Conservation (phyloP, 805 yeast species). For the Barnettozyma siamensis region DNA sequence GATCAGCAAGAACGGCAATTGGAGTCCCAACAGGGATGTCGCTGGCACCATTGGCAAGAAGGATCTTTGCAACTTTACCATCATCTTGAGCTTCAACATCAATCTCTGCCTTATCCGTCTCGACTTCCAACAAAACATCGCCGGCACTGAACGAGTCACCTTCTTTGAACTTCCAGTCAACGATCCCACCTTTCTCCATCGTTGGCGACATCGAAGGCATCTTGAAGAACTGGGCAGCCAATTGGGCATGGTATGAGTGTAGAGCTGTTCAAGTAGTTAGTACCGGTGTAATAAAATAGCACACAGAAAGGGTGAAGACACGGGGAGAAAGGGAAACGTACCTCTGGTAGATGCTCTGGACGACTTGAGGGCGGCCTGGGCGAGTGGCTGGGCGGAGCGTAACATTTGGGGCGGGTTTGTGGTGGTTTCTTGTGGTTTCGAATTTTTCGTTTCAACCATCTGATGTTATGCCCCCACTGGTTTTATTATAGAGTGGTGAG, state of each 20-base stretch:
- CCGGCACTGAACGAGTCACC: constrained; percentile 76
- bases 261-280: constrained; percentile 13
- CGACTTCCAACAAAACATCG: constrained; percentile 77
- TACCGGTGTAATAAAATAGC: not conserved
- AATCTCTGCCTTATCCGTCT: constrained; percentile 79
- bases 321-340: constrained; percentile 1
- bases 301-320: not conserved
- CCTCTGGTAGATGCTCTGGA: constrained; percentile 5
- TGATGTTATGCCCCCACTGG: constrained; percentile 7
- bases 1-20: constrained; percentile 85
- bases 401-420: constrained; percentile 5
- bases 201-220: constrained; percentile 99
- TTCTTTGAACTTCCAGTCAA: constrained; percentile 79
- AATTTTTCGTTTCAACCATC: constrained; percentile 2
- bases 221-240: constrained; percentile 44
- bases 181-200: constrained; percentile 93
- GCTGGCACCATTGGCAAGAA: constrained; percentile 62
- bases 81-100: constrained; percentile 90
- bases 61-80: constrained; percentile 78
- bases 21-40: constrained; percentile 83
- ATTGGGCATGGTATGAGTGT: constrained; percentile 20
- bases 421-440: not conserved
- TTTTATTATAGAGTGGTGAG: not conserved
- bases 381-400: constrained; percentile 4
- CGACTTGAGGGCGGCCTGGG: constrained; percentile 1